Conservation (phyloP, 495 filamentous ascomycete genomes). For the Tetracladium setigerum region DNA sequence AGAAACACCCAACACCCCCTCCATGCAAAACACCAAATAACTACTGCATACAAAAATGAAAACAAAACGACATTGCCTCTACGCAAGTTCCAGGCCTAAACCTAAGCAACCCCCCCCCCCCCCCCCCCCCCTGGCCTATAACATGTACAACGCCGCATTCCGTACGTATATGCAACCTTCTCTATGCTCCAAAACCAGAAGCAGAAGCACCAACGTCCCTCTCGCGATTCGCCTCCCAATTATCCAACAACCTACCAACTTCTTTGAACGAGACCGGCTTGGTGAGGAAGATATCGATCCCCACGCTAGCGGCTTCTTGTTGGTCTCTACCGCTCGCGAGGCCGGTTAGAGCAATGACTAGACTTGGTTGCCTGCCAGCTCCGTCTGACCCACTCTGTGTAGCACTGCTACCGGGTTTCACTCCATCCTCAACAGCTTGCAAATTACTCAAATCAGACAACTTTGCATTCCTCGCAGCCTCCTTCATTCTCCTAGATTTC, state of each 20-base stretch:
- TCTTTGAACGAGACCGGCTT: constrained; percentile 49
- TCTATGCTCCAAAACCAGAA: too few relatives aligned
- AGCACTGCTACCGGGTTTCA: too few relatives aligned
- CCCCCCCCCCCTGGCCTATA: too few relatives aligned
- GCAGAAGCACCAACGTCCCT: not conserved
- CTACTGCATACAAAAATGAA: too few relatives aligned
- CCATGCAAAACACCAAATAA: too few relatives aligned
- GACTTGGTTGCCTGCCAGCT: constrained; percentile 7
- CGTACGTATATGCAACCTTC: too few relatives aligned
- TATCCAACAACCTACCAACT: constrained; percentile 21
- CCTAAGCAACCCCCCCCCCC: too few relatives aligned
- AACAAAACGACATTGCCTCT: too few relatives aligned
- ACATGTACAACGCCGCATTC: too few relatives aligned
- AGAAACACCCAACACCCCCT: too few relatives aligned
- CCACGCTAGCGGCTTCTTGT: constrained; percentile 56
- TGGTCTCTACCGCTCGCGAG: constrained; percentile 55
- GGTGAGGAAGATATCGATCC: constrained; percentile 66
- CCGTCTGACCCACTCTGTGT: not conserved
- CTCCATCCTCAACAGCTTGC: not conserved
- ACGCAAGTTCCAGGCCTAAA: too few relatives aligned
- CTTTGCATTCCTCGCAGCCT: not conserved
- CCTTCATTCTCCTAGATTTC: constrained; percentile 10
- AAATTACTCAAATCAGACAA: not conserved
- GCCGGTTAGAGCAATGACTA: constrained; percentile 63
- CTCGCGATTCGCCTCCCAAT: constrained; percentile 22